Percentiles rank a stretch among this genome's conserved stretches.
Evolutionary conservation across 345 rosid species (phyloP).

Genomic region (Rhodamnia rubescens): DNA sequence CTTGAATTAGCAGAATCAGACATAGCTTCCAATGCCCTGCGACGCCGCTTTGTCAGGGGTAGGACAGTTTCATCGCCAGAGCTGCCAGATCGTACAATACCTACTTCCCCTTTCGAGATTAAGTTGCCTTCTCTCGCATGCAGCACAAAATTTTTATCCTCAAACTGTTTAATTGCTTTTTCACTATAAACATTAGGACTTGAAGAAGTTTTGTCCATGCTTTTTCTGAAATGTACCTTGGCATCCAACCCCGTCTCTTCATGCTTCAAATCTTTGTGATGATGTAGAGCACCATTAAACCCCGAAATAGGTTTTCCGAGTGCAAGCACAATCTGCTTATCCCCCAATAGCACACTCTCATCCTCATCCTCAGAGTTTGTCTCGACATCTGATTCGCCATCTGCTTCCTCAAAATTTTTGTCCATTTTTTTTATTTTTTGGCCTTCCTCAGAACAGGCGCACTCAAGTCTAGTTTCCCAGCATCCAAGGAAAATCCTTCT

Average conservation of each 20-base stretch:
- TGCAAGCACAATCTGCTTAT: constrained; percentile 19
- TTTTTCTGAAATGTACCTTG: constrained; percentile 13
- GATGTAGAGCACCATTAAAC: constrained; percentile 20
- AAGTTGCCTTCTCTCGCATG: constrained; percentile 22
- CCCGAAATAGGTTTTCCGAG: constrained; percentile 25
- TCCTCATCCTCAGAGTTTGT: neutral
- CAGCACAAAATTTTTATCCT: constrained; percentile 6
- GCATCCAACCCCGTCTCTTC: constrained; percentile 19
- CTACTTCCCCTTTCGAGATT: constrained; percentile 32
- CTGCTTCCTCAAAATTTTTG: constrained; percentile 16
- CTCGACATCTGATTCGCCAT: constrained; percentile 12
- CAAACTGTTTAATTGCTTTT: constrained; percentile 20
- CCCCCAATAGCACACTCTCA: neutral
- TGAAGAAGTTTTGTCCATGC: constrained; percentile 15
- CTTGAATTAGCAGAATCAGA: constrained; percentile 30
- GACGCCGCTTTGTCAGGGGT: constrained; percentile 43
- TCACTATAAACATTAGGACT: constrained; percentile 15
- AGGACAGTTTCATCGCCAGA: constrained; percentile 51
- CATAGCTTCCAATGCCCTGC: constrained; percentile 53
- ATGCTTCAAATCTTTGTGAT: constrained; percentile 41
- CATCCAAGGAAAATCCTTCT: constrained; percentile 11
- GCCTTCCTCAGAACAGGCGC: constrained; percentile 16
- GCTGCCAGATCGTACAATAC: constrained; percentile 19
- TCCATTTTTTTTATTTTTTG: constrained; percentile 21
- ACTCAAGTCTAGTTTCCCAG: constrained; percentile 19